A percentile compares a stretch with the other conserved stretches of the same genome.
phyloP scores from a whole-genome alignment of 805 yeast species.

The Isabelozyma gotoi region DNA sequence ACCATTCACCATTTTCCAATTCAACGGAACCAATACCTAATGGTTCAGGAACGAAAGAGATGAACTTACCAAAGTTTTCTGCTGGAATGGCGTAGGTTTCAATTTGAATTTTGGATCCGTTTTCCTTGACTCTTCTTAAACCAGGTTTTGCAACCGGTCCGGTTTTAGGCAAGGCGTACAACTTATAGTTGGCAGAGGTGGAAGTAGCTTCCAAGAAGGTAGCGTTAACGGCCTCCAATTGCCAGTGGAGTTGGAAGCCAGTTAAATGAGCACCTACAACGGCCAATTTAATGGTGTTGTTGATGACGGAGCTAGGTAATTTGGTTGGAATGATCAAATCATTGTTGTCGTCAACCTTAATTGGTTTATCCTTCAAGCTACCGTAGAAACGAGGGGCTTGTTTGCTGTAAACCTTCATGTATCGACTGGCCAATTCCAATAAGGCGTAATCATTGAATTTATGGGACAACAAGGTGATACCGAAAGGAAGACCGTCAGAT shows the following conservation, averaged over 20 bases:
- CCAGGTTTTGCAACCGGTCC: conserved; percentile 94
- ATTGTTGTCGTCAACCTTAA: conserved; percentile 38
- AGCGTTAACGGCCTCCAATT: conserved; percentile 81
- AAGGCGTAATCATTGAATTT: conserved; percentile 89
- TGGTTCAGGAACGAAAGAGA: conserved; percentile 89
- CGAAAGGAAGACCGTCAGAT: conserved; percentile 84
- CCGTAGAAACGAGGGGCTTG: conserved; percentile 58
- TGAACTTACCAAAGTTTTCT: conserved; percentile 77
- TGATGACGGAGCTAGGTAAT: conserved; percentile 22
- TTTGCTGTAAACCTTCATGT: conserved; percentile 50
- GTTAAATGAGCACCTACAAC: conserved; percentile 95
- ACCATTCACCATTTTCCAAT: conserved; percentile 75
- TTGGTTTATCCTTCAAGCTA: conserved; percentile 34
- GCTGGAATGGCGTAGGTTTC: conserved; percentile 84
- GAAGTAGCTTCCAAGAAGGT: conserved; percentile 60
- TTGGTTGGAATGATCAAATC: conserved; percentile 47
- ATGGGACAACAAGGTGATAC: conserved; percentile 79
- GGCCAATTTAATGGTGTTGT: conserved; percentile 63
- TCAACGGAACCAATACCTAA: conserved; percentile 94
- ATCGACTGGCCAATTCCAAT: conserved; percentile 76
- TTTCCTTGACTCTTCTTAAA: conserved; percentile 59
- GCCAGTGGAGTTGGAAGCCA: conserved; percentile 93
- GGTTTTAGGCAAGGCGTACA: conserved; percentile 78
- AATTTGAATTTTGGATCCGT: conserved; percentile 63
- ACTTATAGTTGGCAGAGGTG: conserved; percentile 68